These are phyloP conservation scores for Penicillium sp. DNA, from an alignment of 2,329 filamentous ascomycete genomes.

Conservation along the genomic window DNA sequence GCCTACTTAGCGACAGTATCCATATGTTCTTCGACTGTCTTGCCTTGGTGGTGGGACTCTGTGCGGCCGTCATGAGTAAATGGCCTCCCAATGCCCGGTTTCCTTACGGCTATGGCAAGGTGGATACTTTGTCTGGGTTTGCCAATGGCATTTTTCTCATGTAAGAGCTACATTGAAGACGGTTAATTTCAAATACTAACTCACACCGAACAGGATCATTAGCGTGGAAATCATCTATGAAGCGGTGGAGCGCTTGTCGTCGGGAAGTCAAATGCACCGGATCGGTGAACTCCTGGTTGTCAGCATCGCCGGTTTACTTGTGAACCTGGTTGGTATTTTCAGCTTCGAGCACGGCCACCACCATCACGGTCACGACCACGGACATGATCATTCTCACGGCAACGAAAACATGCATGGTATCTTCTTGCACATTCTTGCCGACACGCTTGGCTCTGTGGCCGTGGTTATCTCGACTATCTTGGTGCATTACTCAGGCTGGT, in stretches of 20 bases:
- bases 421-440: constrained; percentile 91
- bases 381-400: constrained; percentile 61
- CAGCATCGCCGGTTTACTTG: constrained; percentile 80
- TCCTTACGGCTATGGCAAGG: constrained; percentile 94
- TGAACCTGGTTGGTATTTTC: constrained; percentile 90
- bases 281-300: constrained; percentile 87
- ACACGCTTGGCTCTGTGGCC: constrained; percentile 90
- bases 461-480: constrained; percentile 90
- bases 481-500: constrained; percentile 86
- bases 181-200: constrained; percentile 17
- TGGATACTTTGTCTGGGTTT: constrained; percentile 94
- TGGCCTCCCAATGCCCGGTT: constrained; percentile 90
- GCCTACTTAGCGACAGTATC: constrained; percentile 94
- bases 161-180: constrained; percentile 52
- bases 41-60: constrained; percentile 84
- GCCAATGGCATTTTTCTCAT: constrained; percentile 95
- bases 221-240: constrained; percentile 96
- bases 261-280: constrained; percentile 81
- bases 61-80: constrained; percentile 93
- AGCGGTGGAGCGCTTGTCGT: constrained; percentile 82
- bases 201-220: constrained; percentile 67
- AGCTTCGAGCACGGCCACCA: constrained; percentile 74
- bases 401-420: constrained; percentile 99
- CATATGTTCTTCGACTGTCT: constrained; percentile 99
- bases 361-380: constrained; percentile 54